These are phyloP conservation scores for Hymenoscyphus salicellus DNA, from an alignment of 2,329 filamentous ascomycete species.

Conservation along the genomic window DNA sequence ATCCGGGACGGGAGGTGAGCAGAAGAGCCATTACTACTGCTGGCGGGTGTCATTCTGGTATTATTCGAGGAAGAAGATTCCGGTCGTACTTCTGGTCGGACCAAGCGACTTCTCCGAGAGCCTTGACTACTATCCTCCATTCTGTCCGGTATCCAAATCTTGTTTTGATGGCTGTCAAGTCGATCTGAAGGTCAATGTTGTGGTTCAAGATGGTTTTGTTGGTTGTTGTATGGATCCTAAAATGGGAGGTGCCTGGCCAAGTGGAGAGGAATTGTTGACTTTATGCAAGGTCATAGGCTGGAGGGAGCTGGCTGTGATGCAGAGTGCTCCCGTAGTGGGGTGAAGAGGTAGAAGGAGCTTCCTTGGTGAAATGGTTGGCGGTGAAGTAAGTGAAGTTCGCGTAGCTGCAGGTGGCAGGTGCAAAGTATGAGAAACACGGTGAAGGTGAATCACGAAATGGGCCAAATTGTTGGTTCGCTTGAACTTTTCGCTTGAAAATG, in stretches of 20 bases:
- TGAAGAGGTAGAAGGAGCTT: neutral
- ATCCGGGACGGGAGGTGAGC: conserved; percentile 15
- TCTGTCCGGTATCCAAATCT: neutral
- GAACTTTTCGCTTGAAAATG: neutral
- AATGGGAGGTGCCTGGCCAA: neutral
- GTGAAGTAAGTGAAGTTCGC: neutral
- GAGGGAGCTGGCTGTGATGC: neutral
- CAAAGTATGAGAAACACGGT: neutral
- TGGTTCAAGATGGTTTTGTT: neutral
- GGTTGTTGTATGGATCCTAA: neutral
- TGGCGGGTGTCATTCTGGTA: conserved; percentile 29
- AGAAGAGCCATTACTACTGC: conserved; percentile 22
- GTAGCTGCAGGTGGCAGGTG: neutral
- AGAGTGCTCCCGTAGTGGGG: neutral
- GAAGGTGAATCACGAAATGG: neutral
- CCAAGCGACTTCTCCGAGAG: conserved; percentile 14
- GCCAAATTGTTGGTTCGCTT: neutral
- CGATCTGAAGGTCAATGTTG: neutral
- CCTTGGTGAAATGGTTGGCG: neutral
- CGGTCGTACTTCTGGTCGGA: conserved; percentile 25
- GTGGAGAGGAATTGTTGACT: neutral
- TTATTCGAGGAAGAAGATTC: conserved; percentile 26
- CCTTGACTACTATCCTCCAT: conserved; percentile 25
- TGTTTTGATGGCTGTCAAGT: neutral
- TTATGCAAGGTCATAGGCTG: neutral